A percentile compares a stretch with the other conserved stretches of the same genome.
Evolutionary conservation across 495 filamentous ascomycete species (phyloP).

Genomic region (Aspergillus affinis): DNA sequence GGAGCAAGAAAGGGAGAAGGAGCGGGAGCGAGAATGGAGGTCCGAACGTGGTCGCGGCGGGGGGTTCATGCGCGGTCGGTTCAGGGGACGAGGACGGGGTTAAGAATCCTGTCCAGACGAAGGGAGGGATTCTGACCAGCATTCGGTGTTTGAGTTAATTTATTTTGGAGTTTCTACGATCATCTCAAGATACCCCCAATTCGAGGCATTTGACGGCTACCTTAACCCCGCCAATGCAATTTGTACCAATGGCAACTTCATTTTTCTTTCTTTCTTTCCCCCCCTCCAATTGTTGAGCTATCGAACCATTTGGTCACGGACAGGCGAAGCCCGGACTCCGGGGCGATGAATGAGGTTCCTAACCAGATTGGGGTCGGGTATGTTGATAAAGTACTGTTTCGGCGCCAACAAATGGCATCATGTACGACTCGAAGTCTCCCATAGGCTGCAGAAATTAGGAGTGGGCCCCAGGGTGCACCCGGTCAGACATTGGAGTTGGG

Average conservation of each 20-base stretch:
- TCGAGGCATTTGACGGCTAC: not conserved
- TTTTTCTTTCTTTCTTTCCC: not conserved
- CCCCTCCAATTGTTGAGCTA: not conserved
- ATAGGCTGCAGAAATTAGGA: not conserved
- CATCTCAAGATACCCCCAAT: not conserved
- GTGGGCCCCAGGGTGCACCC: not conserved
- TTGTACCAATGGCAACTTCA: not conserved
- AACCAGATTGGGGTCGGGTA: not conserved
- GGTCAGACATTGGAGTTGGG: not conserved
- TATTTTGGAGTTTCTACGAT: not conserved
- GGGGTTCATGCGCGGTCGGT: conserved; percentile 50
- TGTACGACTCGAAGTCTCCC: not conserved
- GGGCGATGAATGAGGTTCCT: not conserved
- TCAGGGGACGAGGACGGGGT: conserved; percentile 47
- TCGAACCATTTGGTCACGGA: not conserved
- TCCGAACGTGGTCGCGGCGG: conserved; percentile 49
- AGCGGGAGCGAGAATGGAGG: conserved; percentile 52
- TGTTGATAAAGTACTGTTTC: not conserved
- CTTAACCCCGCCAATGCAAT: not conserved
- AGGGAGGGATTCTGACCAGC: not conserved
- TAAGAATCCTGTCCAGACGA: conserved; percentile 13
- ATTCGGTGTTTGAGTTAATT: not conserved
- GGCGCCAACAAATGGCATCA: not conserved
- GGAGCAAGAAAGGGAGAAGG: conserved; percentile 53
- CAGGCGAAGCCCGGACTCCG: not conserved